phyloP scores from a whole-genome alignment of 2,329 filamentous ascomycete species.

The Nothomitra cinnamomea region DNA sequence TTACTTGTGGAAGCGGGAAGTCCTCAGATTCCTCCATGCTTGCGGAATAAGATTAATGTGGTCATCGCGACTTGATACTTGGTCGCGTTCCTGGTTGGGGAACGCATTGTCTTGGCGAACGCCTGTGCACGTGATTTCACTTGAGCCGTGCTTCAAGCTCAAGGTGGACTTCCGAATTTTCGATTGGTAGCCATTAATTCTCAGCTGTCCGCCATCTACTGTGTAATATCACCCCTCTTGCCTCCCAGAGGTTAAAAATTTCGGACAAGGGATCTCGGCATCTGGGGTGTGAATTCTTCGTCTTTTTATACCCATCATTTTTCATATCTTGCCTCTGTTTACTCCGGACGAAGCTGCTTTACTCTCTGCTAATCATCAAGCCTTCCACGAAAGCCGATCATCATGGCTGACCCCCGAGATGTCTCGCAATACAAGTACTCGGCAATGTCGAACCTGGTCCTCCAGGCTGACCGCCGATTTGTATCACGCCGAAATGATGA shows the following conservation, averaged over 20 bases:
- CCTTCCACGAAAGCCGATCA: slow-evolving; percentile 12
- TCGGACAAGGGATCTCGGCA: too few relatives aligned
- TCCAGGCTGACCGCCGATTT: slow-evolving; percentile 97
- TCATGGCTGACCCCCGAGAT: slow-evolving; percentile 57
- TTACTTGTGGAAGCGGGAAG: slow-evolving; percentile 4
- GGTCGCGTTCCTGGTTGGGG: background rate
- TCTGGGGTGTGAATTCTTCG: too few relatives aligned
- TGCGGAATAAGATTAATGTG: background rate
- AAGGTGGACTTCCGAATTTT: background rate
- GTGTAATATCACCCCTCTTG: too few relatives aligned
- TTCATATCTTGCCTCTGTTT: background rate
- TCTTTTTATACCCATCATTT: too few relatives aligned
- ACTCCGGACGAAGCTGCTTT: background rate
- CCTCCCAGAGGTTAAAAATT: too few relatives aligned
- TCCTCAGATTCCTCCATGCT: background rate
- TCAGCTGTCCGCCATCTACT: background rate
- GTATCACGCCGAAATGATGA: slow-evolving; percentile 85
- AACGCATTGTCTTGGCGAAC: background rate
- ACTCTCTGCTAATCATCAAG: background rate
- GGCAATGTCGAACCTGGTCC: slow-evolving; percentile 99
- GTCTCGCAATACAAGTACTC: slow-evolving; percentile 98
- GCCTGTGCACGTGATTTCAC: background rate
- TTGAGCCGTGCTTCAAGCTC: background rate
- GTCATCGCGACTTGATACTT: too few relatives aligned
- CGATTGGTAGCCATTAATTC: background rate